These are phyloP conservation scores for Linum usitatissimum DNA, from an alignment of 345 rosid species.

Conservation along the genomic window DNA sequence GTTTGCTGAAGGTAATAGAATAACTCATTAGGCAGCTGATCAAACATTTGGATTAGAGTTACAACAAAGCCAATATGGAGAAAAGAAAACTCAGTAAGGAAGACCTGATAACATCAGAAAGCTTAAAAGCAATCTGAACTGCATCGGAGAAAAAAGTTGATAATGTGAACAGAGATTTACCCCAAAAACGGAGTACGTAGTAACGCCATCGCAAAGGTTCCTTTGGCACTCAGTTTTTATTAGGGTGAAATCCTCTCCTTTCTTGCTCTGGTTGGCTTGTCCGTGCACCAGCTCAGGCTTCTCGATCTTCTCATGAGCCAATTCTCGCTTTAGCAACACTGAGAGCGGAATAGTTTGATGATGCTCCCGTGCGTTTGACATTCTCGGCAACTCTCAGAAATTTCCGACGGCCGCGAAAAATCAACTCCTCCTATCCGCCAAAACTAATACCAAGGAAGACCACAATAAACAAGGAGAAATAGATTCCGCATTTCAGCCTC, in stretches of 20 bases:
- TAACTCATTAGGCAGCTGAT: neutral
- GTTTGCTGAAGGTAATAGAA: neutral
- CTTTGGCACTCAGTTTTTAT: conserved; percentile 57
- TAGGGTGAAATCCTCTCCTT: conserved; percentile 81
- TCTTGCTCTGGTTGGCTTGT: conserved; percentile 69
- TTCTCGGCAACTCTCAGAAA: conserved; percentile 14
- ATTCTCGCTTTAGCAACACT: conserved; percentile 75
- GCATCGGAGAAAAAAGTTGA: neutral
- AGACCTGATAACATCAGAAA: neutral
- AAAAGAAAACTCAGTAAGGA: neutral
- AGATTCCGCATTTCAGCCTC: neutral
- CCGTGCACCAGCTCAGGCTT: conserved; percentile 60
- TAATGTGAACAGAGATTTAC: conserved; percentile 22
- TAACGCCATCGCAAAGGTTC: conserved; percentile 51
- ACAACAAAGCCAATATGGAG: neutral
- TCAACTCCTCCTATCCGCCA: conserved; percentile 1
- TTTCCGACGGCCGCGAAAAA: conserved; percentile 5
- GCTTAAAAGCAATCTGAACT: neutral
- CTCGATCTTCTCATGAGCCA: conserved; percentile 76
- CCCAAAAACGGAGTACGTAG: conserved; percentile 67
- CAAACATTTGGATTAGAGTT: neutral
- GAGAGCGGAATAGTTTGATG: conserved; percentile 88
- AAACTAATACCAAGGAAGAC: neutral
- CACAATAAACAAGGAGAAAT: neutral
- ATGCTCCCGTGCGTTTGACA: conserved; percentile 58